phyloP scores from a whole-genome alignment of 805 yeast species.

The Schwanniomyces sp. region DNA sequence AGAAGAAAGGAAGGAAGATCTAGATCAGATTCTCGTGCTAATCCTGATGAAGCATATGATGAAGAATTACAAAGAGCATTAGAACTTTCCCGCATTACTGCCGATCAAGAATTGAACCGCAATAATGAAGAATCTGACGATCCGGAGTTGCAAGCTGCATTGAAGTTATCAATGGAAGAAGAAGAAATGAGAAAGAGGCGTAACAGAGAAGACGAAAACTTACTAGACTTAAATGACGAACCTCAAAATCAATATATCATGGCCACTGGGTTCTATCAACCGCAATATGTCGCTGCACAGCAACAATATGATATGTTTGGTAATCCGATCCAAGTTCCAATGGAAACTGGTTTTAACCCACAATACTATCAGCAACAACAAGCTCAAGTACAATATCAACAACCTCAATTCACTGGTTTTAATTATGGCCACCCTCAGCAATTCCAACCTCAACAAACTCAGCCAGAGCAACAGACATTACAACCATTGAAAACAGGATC shows the following conservation, averaged over 20 bases:
- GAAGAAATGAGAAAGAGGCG: slow-evolving; percentile 61
- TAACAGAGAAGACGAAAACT: slow-evolving; percentile 40
- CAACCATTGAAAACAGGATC: slow-evolving; percentile 68
- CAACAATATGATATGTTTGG: slow-evolving; percentile 63
- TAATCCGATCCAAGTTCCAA: slow-evolving; percentile 57
- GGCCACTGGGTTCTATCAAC: slow-evolving; percentile 24
- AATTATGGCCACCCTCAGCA: slow-evolving; percentile 23
- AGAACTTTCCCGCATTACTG: slow-evolving; percentile 76
- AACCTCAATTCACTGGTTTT: slow-evolving; percentile 28
- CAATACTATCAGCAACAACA: slow-evolving; percentile 20
- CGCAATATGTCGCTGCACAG: slow-evolving; percentile 12
- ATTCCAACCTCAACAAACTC: slow-evolving; percentile 26
- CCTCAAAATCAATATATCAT: slow-evolving; percentile 25
- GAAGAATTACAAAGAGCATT: slow-evolving; percentile 78
- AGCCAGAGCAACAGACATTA: slow-evolving; percentile 29
- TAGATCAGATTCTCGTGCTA: slow-evolving; percentile 20
- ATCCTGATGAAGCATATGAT: slow-evolving; percentile 50
- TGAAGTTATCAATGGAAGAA: slow-evolving; percentile 72
- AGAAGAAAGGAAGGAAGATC: slow-evolving; percentile 21
- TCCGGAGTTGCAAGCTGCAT: slow-evolving; percentile 66
- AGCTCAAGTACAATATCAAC: slow-evolving; percentile 23
- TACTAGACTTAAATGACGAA: slow-evolving; percentile 54
- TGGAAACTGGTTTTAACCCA: slow-evolving; percentile 55
- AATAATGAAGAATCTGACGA: slow-evolving; percentile 47
- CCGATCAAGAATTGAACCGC: slow-evolving; percentile 75